Base-by-base conservation (phyloP, 2,329 filamentous ascomycete species). In the Beauveria pseudobassiana region DNA sequence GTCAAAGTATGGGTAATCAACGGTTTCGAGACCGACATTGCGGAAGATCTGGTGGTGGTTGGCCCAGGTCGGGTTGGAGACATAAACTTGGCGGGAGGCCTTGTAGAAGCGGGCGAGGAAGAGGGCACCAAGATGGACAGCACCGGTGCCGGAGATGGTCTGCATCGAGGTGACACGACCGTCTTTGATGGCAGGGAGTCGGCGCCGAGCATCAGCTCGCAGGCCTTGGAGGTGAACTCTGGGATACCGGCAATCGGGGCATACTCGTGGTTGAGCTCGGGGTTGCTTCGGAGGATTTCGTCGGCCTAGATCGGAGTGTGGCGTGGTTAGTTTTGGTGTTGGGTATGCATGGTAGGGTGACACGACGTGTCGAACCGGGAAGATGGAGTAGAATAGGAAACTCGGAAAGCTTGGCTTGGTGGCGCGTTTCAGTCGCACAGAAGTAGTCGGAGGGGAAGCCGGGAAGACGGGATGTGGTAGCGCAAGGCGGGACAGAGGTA, bases 11-110 rank as follows among this genome's bases (percentile, higher is more conserved):
- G 93, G 95, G 79, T 99, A 99, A 67, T 85, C 85, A 68, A 87
- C 87, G 69, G 91, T 85, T 40, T 85, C 79, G 34, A 98, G 81
- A 69, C 84, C 82, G 72, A 97, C 92, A 73, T 98, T 98, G 76
- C 82, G 85, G 80, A 99, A 96, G 82, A 99, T 97, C 77, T 98
- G 95, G 80, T 96, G 88, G 86, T 99, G 95, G 80, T 99, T 99
- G 68, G 90, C 92, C 95, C 95, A 99, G 64, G 95, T 99, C 59
- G 95, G 95, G 75, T 89, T 90, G 71, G 92, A 96, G 75, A 98
- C 82, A 82, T 96, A 97, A 77, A 96, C 85, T 63, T 87, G 85
- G 67, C 85, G 88, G 77, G 82, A 85, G 72, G 83, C 82, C 71
- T 81, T 80, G 82, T 91, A 96, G 85, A 98, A 99, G 75, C 88